Percentiles rank a stretch among this genome's conserved stretches.
phyloP scores from a whole-genome alignment of 2,329 filamentous ascomycete genomes.

The Penicillium sp. region DNA sequence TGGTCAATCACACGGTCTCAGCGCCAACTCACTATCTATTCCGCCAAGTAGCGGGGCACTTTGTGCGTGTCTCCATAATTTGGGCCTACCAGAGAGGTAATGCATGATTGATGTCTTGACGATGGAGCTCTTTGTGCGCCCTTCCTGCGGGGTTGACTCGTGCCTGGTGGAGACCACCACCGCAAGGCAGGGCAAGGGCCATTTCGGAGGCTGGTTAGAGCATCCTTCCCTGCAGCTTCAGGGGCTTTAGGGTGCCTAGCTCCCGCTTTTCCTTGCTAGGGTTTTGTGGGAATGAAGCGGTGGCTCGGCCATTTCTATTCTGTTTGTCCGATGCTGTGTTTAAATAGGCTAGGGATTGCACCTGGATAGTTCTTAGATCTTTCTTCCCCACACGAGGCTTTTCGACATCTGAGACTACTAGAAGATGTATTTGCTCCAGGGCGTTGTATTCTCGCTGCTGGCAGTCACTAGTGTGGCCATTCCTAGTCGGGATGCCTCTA shows the following conservation, averaged over 20 bases:
- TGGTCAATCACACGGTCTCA: slow-evolving; percentile 6
- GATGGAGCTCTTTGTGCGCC: slow-evolving; percentile 7
- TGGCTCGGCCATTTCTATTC: slow-evolving; percentile 5
- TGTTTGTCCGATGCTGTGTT: slow-evolving; percentile 1
- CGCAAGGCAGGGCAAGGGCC: slow-evolving; percentile 6
- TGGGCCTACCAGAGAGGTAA: slow-evolving; percentile 4
- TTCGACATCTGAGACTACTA: background rate
- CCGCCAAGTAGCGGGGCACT: slow-evolving; percentile 15
- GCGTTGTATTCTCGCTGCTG: slow-evolving; percentile 16
- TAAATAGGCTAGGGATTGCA: slow-evolving; percentile 3
- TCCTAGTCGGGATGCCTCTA: slow-evolving; percentile 4
- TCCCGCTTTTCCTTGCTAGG: slow-evolving; percentile 3
- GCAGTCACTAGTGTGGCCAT: slow-evolving; percentile 15
- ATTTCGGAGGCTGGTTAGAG: slow-evolving; percentile 7
- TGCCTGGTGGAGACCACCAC: slow-evolving; percentile 12
- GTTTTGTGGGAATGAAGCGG: slow-evolving; percentile 4
- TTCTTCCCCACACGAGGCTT: background rate
- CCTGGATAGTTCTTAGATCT: background rate
- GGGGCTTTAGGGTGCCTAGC: slow-evolving; percentile 12
- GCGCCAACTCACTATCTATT: slow-evolving; percentile 11
- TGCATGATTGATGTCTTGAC: background rate
- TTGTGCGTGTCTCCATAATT: slow-evolving; percentile 6
- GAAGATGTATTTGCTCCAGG: slow-evolving; percentile 20
- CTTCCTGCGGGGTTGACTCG: slow-evolving; percentile 19
- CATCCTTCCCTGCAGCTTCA: slow-evolving; percentile 5